phyloP scores from a whole-genome alignment of 306 rosid species.

The Prunus mira region DNA sequence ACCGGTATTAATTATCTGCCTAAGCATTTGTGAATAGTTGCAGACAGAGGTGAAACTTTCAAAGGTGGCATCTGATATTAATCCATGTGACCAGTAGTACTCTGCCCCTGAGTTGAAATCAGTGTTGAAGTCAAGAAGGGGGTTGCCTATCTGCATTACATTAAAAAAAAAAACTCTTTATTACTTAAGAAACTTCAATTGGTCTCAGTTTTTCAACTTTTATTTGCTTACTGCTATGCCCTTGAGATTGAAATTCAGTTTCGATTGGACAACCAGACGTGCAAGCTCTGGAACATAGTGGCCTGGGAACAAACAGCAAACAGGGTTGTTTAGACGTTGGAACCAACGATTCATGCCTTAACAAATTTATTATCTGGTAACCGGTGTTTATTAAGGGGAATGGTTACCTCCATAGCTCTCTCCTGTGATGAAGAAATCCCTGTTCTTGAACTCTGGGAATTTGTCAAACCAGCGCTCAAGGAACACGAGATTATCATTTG shows the following conservation, averaged over 20 bases:
- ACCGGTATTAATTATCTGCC: conserved; percentile 33
- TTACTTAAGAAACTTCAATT: not conserved
- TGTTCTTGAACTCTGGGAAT: conserved; percentile 47
- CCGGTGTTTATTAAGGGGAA: not conserved
- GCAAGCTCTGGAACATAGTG: conserved; percentile 86
- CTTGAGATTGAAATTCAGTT: conserved; percentile 47
- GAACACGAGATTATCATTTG: conserved; percentile 64
- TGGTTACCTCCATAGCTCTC: conserved; percentile 71
- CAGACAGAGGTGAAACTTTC: conserved; percentile 41
- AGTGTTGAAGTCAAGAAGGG: conserved; percentile 56
- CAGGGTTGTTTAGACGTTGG: not conserved
- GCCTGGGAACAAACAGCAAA: conserved; percentile 35
- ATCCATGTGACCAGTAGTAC: conserved; percentile 69
- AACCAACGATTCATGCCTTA: no score
- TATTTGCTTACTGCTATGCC: conserved; percentile 66
- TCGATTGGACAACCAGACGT: conserved; percentile 49
- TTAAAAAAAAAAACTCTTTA: no score
- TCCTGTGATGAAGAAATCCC: conserved; percentile 67
- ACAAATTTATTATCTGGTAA: no score
- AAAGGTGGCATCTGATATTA: conserved; percentile 59
- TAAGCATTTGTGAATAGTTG: conserved; percentile 48
- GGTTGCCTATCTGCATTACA: conserved; percentile 60
- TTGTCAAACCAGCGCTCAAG: conserved; percentile 50
- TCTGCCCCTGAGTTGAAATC: conserved; percentile 58
- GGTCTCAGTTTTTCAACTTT: not conserved